Conservation (phyloP, 2,329 filamentous ascomycete species). For the Pleomassaria siparia region DNA sequence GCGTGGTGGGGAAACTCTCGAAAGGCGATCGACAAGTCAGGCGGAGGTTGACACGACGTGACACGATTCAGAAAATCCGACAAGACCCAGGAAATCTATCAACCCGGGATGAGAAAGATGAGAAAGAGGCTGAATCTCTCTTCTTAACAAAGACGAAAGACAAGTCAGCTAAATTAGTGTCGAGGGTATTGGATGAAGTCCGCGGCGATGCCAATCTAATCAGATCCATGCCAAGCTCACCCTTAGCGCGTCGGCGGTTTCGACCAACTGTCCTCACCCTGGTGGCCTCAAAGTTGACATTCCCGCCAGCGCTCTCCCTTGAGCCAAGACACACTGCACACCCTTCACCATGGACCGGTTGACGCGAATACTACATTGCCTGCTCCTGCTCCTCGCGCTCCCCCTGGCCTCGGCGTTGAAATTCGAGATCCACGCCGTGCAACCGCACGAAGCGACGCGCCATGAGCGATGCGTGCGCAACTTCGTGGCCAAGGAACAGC, state of each 20-base stretch:
- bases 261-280: slow-evolving; percentile 33
- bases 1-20: too few species aligned
- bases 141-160: too few species aligned
- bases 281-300: slow-evolving; percentile 23
- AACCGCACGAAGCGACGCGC: slow-evolving; percentile 61
- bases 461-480: slow-evolving; percentile 93
- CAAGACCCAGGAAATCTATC: too few species aligned
- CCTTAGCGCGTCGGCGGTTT: not conserved
- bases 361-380: slow-evolving; percentile 32
- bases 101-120: too few species aligned
- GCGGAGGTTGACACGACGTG: too few species aligned
- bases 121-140: too few species aligned
- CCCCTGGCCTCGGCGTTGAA: slow-evolving; percentile 69
- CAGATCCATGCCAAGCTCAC: not conserved
- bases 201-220: not conserved
- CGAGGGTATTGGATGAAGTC: not conserved
- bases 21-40: too few species aligned
- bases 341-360: slow-evolving; percentile 43
- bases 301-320: slow-evolving; percentile 18
- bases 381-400: slow-evolving; percentile 43
- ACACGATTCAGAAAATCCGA: too few species aligned
- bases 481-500: slow-evolving; percentile 86
- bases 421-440: slow-evolving; percentile 82
- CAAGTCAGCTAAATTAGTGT: too few species aligned
- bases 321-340: slow-evolving; percentile 13